Evolutionary conservation across 345 rosid species (phyloP).

Genomic region (Aegle marmelos): DNA sequence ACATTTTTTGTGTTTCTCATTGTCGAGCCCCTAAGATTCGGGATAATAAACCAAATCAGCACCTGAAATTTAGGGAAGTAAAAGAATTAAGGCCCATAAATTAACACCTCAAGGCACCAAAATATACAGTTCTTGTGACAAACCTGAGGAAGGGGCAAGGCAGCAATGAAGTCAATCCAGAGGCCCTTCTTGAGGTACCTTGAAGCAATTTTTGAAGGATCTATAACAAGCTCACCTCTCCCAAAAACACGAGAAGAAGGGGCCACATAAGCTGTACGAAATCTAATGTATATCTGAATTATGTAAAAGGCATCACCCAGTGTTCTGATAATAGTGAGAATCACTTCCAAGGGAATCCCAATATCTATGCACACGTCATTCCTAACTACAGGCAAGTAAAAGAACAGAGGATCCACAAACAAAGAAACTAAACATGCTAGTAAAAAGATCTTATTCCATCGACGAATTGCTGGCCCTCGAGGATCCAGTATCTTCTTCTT

Average conservation of each 20-base stretch:
- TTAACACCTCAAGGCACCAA: neutral
- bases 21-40: constrained; percentile 66
- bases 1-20: constrained; percentile 79
- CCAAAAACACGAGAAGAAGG: constrained; percentile 91
- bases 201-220: constrained; percentile 53
- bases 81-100: neutral
- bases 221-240: constrained; percentile 86
- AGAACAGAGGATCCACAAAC: constrained; percentile 81
- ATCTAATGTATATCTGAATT: constrained; percentile 63
- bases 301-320: constrained; percentile 70
- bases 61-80: constrained; percentile 40
- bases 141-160: constrained; percentile 95
- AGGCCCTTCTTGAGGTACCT: constrained; percentile 54
- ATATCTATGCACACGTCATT: constrained; percentile 54
- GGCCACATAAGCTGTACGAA: constrained; percentile 75
- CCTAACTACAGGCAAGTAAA: constrained; percentile 58
- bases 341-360: constrained; percentile 51
- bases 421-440: constrained; percentile 69
- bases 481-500: constrained; percentile 73
- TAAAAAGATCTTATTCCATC: constrained; percentile 77
- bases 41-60: constrained; percentile 76
- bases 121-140: neutral
- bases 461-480: constrained; percentile 50
- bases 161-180: constrained; percentile 74
- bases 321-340: constrained; percentile 62